These are phyloP conservation scores for Cyclotella atomus DNA, from an alignment of 108 stramenopile species.

Conservation along the genomic window DNA sequence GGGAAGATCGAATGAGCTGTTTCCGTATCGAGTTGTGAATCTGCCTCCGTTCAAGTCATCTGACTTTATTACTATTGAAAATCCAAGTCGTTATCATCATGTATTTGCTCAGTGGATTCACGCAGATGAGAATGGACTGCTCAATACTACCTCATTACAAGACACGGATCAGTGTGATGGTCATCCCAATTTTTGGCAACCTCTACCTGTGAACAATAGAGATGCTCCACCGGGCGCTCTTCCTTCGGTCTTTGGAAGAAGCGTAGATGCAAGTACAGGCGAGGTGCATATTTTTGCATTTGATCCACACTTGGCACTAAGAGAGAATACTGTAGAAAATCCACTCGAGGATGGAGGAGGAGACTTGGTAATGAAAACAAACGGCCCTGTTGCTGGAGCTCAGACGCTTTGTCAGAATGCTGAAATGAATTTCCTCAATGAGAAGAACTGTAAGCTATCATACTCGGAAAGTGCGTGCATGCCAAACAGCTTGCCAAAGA, in stretches of 20 bases:
- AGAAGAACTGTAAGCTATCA: constrained; percentile 53
- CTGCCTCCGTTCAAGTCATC: constrained; percentile 5
- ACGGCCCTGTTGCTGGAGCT: constrained; percentile 11
- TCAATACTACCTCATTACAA: constrained; percentile 28
- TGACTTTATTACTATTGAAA: constrained; percentile 14
- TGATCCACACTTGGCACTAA: constrained; percentile 44
- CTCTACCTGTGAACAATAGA: neutral
- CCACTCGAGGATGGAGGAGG: constrained; percentile 65
- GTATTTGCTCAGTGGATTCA: constrained; percentile 21
- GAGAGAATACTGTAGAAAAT: constrained; percentile 54
- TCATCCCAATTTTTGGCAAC: constrained; percentile 21
- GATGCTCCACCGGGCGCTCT: constrained; percentile 19
- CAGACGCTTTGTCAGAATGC: constrained; percentile 51
- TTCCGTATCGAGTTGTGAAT: constrained; percentile 23
- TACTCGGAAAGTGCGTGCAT: constrained; percentile 34
- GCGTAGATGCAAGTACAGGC: neutral
- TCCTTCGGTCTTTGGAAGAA: constrained; percentile 24
- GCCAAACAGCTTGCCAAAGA: constrained; percentile 6
- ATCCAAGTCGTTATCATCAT: constrained; percentile 3
- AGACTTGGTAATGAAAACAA: constrained; percentile 14
- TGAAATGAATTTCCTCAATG: constrained; percentile 60
- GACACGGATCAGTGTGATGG: constrained; percentile 19
- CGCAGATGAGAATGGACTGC: constrained; percentile 13
- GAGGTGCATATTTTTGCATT: constrained; percentile 11
- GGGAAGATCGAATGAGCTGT: neutral